Evolutionary conservation across 495 filamentous ascomycete genomes (phyloP), one percentile per base, ranked within the genome.

Genomic region (Evansstolkia leycettana): DNA sequence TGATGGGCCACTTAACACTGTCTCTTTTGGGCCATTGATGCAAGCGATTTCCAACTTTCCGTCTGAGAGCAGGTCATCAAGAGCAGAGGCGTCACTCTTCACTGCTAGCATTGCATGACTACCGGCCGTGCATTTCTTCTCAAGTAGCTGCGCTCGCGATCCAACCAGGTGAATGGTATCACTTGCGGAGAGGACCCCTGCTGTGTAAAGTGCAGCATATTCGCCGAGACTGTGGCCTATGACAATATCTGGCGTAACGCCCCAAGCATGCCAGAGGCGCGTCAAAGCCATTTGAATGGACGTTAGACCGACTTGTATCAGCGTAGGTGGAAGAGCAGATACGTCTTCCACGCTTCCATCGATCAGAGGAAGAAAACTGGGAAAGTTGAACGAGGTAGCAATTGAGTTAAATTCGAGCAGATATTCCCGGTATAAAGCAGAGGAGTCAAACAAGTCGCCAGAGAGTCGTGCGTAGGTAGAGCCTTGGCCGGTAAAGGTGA

Each of bases 161-260:
- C 49, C 52, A 4, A 52, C 52, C 0, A 58, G 67, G 46, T 80
- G 84, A 45, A 94, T 76, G 17, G 80, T 78, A 48, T 93, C 86
- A 42, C 72, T 75, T 19, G 74, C 79, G 7, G 79, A 82, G 7
- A 94, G 57, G 10, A 93, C 77, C 34, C 84, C 87, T 12, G 86
- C 76, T 23, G 79, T 76, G 47, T 88, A 70, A 2, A 94, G 64
- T 11, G 88, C 87, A 31, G 87, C 84, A 58, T 89, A 94, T 53
- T 94, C 87, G 38, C 87, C 87, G 9, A 78, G 47, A 52, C 84
- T 92, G 62, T 95, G 88, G 15, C 88, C 88, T 24, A 94, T 64
- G 2, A 93, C 83, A 26, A 76, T 80, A 34, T 70, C 64, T 13
- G 87, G 87, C 15, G 57, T 73, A 38, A 92, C 68, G 24, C 83